phyloP scores from a whole-genome alignment of 345 rosid species.

The Nasturtium officinale region DNA sequence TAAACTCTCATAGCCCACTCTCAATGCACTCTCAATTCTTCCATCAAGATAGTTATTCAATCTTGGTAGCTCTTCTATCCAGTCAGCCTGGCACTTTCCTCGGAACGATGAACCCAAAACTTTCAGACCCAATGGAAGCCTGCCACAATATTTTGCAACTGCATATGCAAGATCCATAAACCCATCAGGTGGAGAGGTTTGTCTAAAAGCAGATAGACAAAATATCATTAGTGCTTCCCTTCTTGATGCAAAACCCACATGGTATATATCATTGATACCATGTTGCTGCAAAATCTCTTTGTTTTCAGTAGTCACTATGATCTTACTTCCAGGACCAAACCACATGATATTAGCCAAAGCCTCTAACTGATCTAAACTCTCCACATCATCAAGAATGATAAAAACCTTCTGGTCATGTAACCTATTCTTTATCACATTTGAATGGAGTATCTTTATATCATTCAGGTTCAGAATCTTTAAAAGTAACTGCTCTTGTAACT shows the following conservation, averaged over 20 bases:
- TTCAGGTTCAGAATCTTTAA: neutral
- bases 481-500: neutral
- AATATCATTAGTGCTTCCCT: neutral
- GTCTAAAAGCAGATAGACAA: neutral
- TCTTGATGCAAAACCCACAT: neutral
- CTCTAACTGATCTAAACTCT: neutral
- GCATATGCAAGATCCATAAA: neutral
- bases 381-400: conserved; percentile 13
- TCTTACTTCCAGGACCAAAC: conserved; percentile 1
- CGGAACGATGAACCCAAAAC: neutral
- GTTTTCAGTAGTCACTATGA: neutral
- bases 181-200: conserved; percentile 44
- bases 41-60: neutral
- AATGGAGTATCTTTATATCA: neutral
- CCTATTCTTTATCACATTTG: neutral
- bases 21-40: conserved; percentile 2
- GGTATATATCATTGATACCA: neutral
- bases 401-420: neutral
- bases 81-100: neutral
- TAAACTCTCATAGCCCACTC: conserved; percentile 33
- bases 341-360: neutral
- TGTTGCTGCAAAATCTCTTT: neutral
- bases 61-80: neutral
- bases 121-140: neutral
- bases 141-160: neutral